phyloP scores from a whole-genome alignment of 495 filamentous ascomycete species.

The Hypoxylon fragiforme region DNA sequence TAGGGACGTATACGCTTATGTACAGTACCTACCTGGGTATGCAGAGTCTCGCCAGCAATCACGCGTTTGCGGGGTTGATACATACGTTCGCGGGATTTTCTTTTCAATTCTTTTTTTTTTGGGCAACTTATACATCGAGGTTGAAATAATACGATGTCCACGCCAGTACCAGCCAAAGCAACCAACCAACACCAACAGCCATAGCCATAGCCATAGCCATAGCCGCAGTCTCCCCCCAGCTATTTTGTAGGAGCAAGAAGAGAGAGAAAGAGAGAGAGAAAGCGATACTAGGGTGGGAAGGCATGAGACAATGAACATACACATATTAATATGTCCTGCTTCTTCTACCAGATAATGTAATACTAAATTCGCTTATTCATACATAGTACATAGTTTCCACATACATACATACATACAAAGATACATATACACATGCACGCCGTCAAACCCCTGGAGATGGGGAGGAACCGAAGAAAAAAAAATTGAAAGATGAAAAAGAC shows the following conservation, averaged over 20 bases:
- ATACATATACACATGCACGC: too few species aligned
- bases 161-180: too few species aligned
- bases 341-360: conserved; percentile 32
- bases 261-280: conserved; percentile 5
- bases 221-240: conserved; percentile 2
- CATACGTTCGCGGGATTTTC: conserved; percentile 27
- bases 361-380: conserved; percentile 12
- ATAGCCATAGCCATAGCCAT: too few species aligned
- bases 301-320: not conserved
- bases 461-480: too few species aligned
- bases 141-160: conserved; percentile 12
- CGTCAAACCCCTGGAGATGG: too few species aligned
- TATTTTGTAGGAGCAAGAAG: not conserved
- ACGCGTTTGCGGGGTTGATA: conserved; percentile 27
- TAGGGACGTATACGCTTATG: conserved; percentile 16
- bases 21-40: too few species aligned
- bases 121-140: not conserved
- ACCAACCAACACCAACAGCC: too few species aligned
- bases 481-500: too few species aligned
- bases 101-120: not conserved
- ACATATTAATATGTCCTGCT: conserved; percentile 1
- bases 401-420: not conserved
- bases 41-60: conserved; percentile 21
- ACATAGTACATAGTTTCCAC: not conserved
- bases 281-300: not conserved